Evolutionary conservation across 2,329 filamentous ascomycete genomes (phyloP).

Genomic region (Penicillium sp.): DNA sequence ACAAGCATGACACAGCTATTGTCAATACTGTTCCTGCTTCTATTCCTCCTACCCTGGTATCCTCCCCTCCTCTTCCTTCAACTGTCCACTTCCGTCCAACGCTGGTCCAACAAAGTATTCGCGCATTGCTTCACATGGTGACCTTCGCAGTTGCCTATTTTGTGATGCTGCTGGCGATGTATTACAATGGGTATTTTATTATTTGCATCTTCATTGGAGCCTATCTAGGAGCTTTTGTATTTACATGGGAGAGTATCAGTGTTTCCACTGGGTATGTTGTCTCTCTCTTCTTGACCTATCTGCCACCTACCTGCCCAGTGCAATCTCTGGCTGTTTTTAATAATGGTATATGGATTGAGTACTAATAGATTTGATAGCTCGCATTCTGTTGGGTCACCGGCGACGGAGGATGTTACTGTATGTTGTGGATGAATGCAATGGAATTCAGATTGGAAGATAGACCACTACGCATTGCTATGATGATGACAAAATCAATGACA

Average conservation of each 20-base stretch:
- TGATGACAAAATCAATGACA: no score
- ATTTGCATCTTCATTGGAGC: conserved; percentile 76
- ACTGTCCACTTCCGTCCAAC: conserved; percentile 47
- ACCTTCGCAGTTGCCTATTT: conserved; percentile 76
- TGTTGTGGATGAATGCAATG: conserved; percentile 12
- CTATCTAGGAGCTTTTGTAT: conserved; percentile 68
- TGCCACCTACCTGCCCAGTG: not conserved
- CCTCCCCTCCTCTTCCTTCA: not conserved
- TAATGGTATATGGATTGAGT: not conserved
- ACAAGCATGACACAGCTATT: not conserved
- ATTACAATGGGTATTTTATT: conserved; percentile 70
- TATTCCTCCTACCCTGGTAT: not conserved
- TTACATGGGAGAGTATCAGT: conserved; percentile 60
- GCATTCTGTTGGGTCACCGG: conserved; percentile 1
- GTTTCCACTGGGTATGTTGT: conserved; percentile 12
- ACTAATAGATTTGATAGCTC: conserved; percentile 1
- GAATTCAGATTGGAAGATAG: no score
- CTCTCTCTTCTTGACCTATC: not conserved
- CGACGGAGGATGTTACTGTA: conserved; percentile 12
- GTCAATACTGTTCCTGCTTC: not conserved
- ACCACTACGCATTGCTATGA: no score
- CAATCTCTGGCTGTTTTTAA: not conserved
- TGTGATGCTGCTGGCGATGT: conserved; percentile 67
- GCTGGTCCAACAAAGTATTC: conserved; percentile 61
- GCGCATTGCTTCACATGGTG: conserved; percentile 64